These are phyloP conservation scores for Trypanosoma caninum DNA, from an alignment of 208 protist genomes.

Conservation along the genomic window DNA sequence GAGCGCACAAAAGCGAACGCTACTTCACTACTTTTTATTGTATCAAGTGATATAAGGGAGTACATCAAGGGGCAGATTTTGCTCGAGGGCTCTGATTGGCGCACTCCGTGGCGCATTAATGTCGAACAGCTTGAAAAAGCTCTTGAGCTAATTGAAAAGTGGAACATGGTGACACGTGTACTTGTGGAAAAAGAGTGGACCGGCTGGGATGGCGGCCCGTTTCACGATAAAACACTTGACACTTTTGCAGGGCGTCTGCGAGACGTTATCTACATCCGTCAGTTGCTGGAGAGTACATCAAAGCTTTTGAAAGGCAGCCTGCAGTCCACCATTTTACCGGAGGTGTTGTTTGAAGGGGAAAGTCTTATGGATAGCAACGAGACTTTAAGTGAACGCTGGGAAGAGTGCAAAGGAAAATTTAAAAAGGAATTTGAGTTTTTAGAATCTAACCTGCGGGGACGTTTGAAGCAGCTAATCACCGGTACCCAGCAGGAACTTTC, in stretches of 20 bases:
- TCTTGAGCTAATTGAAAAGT: constrained; percentile 62
- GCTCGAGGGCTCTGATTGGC: constrained; percentile 70
- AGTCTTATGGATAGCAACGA: constrained; percentile 55
- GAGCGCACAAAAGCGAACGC: constrained; percentile 72
- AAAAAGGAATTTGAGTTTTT: constrained; percentile 84
- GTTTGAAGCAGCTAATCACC: constrained; percentile 51
- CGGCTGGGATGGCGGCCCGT: constrained; percentile 70
- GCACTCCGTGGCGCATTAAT: constrained; percentile 74
- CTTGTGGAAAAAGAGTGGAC: constrained; percentile 64
- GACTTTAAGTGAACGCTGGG: constrained; percentile 44
- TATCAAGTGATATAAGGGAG: constrained; percentile 80
- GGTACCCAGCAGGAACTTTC: constrained; percentile 26
- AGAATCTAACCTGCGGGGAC: constrained; percentile 61
- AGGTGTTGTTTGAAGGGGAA: constrained; percentile 69
- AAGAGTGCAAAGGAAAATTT: constrained; percentile 54
- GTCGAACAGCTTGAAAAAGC: constrained; percentile 45
- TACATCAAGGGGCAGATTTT: constrained; percentile 75
- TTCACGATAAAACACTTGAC: constrained; percentile 70
- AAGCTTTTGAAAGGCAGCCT: constrained; percentile 34
- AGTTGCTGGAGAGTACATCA: constrained; percentile 41
- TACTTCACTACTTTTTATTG: constrained; percentile 78
- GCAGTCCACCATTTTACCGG: constrained; percentile 54
- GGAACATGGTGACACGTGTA: constrained; percentile 43
- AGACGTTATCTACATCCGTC: constrained; percentile 69
- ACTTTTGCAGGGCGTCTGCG: constrained; percentile 57